Percentiles rank a stretch among this genome's conserved stretches.
Conservation (phyloP, 139 green algal genomes). For the Coelastrella sp. region DNA sequence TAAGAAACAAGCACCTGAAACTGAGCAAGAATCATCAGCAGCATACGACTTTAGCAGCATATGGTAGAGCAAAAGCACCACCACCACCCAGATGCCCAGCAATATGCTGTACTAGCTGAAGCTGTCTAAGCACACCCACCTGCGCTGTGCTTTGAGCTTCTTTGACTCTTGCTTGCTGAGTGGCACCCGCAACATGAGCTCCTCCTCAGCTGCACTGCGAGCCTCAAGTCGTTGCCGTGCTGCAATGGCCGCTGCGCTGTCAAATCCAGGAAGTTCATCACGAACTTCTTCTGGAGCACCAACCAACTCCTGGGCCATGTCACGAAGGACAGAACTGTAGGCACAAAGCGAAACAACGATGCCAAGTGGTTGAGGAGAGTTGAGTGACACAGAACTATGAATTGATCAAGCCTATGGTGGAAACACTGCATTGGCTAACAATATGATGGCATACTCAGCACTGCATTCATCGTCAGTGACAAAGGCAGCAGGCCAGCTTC, state of each 20-base stretch:
- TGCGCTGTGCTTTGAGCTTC: slow-evolving; percentile 70
- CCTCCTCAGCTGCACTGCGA: slow-evolving; percentile 87
- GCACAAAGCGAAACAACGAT: not conserved
- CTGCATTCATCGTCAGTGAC: too few relatives aligned
- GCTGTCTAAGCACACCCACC: slow-evolving; percentile 5
- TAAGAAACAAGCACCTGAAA: too few relatives aligned
- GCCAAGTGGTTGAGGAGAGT: too few relatives aligned
- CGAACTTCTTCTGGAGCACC: slow-evolving; percentile 87
- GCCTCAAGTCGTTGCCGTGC: slow-evolving; percentile 77
- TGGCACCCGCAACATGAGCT: slow-evolving; percentile 89
- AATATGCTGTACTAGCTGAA: too few relatives aligned
- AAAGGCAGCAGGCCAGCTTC: too few relatives aligned
- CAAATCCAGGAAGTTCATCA: slow-evolving; percentile 48
- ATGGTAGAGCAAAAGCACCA: not conserved
- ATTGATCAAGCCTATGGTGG: too few relatives aligned
- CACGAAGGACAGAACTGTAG: slow-evolving; percentile 74
- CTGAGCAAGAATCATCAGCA: too few relatives aligned
- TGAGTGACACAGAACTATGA: too few relatives aligned
- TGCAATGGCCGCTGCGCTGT: slow-evolving; percentile 62
- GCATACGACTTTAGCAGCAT: too few relatives aligned
- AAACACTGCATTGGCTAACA: too few relatives aligned
- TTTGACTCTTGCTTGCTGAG: slow-evolving; percentile 87
- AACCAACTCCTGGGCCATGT: slow-evolving; percentile 71
- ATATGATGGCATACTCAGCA: too few relatives aligned
- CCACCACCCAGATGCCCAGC: not conserved